phyloP scores from a whole-genome alignment of 768 basidiomycete species.

The Chalciporus pseudorubinellus region DNA sequence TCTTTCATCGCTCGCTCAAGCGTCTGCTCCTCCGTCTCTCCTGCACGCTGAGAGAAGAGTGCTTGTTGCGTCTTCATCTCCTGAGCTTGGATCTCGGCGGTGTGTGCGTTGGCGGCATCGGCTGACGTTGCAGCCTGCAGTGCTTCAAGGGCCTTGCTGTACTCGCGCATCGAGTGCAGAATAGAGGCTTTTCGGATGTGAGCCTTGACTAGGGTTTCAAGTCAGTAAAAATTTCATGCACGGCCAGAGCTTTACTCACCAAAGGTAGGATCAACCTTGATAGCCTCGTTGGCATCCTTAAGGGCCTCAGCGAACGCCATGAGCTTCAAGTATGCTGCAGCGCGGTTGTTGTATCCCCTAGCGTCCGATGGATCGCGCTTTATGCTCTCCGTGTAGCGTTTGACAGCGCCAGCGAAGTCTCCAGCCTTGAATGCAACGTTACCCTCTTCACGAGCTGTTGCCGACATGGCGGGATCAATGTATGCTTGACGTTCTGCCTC shows the following conservation, averaged over 20 bases:
- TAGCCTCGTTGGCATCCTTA: slow-evolving; percentile 93
- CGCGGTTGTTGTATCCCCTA: slow-evolving; percentile 95
- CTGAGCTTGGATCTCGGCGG: slow-evolving; percentile 76
- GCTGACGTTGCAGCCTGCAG: slow-evolving; percentile 72
- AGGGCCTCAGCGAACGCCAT: slow-evolving; percentile 91
- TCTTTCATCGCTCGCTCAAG: slow-evolving; percentile 94
- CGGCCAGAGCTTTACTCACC: slow-evolving; percentile 42
- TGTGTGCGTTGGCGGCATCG: slow-evolving; percentile 82
- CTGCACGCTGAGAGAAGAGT: slow-evolving; percentile 71
- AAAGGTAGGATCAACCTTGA: slow-evolving; percentile 86
- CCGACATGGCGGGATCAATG: slow-evolving; percentile 81
- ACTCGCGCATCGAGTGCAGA: slow-evolving; percentile 87
- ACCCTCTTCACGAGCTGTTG: slow-evolving; percentile 85
- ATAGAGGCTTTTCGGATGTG: slow-evolving; percentile 92
- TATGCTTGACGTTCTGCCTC: slow-evolving; percentile 83
- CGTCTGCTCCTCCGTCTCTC: slow-evolving; percentile 91
- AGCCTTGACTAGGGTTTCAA: slow-evolving; percentile 63
- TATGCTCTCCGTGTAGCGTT: slow-evolving; percentile 92
- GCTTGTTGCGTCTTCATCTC: slow-evolving; percentile 81
- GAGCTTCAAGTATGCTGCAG: slow-evolving; percentile 96
- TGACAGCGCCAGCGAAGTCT: slow-evolving; percentile 89
- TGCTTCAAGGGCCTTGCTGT: slow-evolving; percentile 82
- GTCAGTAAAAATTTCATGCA: background rate
- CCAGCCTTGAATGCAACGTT: slow-evolving; percentile 90
- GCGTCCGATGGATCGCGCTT: slow-evolving; percentile 91